Evolutionary conservation across 768 basidiomycete genomes (phyloP).

Genomic region (Boletus pseudopeckii): DNA sequence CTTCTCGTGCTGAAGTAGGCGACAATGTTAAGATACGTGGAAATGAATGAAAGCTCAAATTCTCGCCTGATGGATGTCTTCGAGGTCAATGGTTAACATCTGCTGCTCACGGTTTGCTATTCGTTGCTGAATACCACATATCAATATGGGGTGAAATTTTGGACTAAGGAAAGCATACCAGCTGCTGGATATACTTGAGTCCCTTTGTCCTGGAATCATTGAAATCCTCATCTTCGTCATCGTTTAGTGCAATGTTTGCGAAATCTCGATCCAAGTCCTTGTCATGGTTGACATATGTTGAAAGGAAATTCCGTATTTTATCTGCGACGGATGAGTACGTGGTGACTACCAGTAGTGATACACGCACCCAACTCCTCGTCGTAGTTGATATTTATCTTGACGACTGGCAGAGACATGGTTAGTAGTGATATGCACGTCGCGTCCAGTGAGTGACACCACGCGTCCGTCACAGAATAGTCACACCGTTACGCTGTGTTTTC

Average conservation of each 20-base stretch:
- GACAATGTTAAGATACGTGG: slow-evolving; percentile 8
- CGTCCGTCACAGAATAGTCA: slow-evolving; percentile 28
- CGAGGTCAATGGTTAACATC: slow-evolving; percentile 83
- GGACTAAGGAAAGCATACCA: slow-evolving; percentile 51
- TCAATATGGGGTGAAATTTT: slow-evolving; percentile 20
- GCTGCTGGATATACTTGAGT: slow-evolving; percentile 78
- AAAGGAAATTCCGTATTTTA: slow-evolving; percentile 67
- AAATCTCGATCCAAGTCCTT: slow-evolving; percentile 67
- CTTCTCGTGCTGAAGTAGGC: slow-evolving; percentile 54
- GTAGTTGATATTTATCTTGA: slow-evolving; percentile 62
- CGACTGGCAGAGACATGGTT: slow-evolving; percentile 61
- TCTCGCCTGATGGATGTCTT: slow-evolving; percentile 75
- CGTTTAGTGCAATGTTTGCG: slow-evolving; percentile 67
- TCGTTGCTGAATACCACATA: slow-evolving; percentile 52
- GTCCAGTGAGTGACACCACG: slow-evolving; percentile 15
- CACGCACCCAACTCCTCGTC: slow-evolving; percentile 64
- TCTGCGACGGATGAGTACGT: slow-evolving; percentile 38
- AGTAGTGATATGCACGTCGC: slow-evolving; percentile 24
- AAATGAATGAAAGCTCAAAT: background rate
- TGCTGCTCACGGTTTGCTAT: slow-evolving; percentile 93
- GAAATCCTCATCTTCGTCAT: slow-evolving; percentile 38
- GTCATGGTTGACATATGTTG: slow-evolving; percentile 59
- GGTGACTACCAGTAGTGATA: background rate
- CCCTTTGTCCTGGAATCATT: slow-evolving; percentile 36
- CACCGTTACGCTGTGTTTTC: slow-evolving; percentile 6